Conservation (phyloP, 495 filamentous ascomycete species). For the Aspergillus mulundensis region DNA sequence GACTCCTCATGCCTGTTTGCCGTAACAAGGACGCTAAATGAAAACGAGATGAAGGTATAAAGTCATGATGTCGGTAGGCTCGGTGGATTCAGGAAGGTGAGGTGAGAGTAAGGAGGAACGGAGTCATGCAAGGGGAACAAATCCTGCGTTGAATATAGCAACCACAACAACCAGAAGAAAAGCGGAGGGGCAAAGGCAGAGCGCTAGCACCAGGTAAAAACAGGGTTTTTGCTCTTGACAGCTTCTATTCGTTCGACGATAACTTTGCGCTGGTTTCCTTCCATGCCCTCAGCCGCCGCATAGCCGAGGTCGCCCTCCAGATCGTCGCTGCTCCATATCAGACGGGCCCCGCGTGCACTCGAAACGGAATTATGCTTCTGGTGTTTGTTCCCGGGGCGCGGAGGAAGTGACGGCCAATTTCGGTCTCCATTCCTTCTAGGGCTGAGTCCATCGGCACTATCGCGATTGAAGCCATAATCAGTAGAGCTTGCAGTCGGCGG, state of each 20-base stretch:
- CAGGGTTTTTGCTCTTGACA: constrained; percentile 90
- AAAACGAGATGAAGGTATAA: constrained; percentile 13
- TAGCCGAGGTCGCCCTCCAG: constrained; percentile 90
- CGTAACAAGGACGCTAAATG: constrained; percentile 23
- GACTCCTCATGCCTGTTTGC: constrained; percentile 22
- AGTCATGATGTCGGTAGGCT: constrained; percentile 3
- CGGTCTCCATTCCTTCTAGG: constrained; percentile 34
- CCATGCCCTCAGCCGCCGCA: constrained; percentile 88
- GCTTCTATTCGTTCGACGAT: constrained; percentile 95
- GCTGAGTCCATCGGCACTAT: constrained; percentile 23
- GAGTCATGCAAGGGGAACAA: background rate
- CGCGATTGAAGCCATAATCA: constrained; percentile 29
- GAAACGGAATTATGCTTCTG: constrained; percentile 44
- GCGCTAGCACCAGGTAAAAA: constrained; percentile 84
- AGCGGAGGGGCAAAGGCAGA: background rate
- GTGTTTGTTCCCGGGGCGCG: constrained; percentile 33
- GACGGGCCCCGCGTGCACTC: constrained; percentile 24
- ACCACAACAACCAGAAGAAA: constrained; percentile 1
- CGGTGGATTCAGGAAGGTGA: background rate
- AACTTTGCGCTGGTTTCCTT: constrained; percentile 82
- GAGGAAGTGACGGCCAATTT: constrained; percentile 37
- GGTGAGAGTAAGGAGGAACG: background rate
- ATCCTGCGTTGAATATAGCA: constrained; percentile 1
- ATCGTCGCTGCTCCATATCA: constrained; percentile 64
- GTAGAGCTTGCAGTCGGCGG: constrained; percentile 36